phyloP scores from a whole-genome alignment of 495 filamentous ascomycete genomes.

The Neurospora sp. region DNA sequence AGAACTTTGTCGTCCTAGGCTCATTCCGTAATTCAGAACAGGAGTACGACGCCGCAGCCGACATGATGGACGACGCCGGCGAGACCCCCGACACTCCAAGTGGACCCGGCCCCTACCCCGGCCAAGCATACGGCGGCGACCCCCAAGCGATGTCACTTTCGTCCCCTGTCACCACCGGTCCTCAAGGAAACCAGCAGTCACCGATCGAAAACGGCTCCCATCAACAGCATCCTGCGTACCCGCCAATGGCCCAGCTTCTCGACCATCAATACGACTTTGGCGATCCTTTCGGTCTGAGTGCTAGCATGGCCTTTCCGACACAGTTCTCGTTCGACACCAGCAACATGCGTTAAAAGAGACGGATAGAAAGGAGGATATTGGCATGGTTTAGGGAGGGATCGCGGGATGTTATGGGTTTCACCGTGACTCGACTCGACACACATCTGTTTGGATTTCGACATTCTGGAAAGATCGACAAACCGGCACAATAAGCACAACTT shows the following conservation, averaged over 20 bases:
- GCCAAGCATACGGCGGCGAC: slow-evolving; percentile 34
- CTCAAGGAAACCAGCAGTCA: slow-evolving; percentile 22
- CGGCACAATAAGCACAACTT: not conserved
- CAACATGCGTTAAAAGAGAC: slow-evolving; percentile 37
- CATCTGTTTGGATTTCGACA: not conserved
- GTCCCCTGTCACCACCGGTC: slow-evolving; percentile 28
- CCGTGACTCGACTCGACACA: not conserved
- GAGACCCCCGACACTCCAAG: slow-evolving; percentile 48
- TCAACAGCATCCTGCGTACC: slow-evolving; percentile 33
- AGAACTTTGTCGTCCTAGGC: slow-evolving; percentile 74
- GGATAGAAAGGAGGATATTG: not conserved
- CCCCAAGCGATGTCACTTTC: slow-evolving; percentile 33
- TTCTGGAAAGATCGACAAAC: not conserved
- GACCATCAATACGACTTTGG: slow-evolving; percentile 71
- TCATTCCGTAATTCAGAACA: slow-evolving; percentile 84
- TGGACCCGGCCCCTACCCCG: slow-evolving; percentile 57
- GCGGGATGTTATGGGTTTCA: not conserved
- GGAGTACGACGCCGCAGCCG: slow-evolving; percentile 95
- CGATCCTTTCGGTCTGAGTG: slow-evolving; percentile 81
- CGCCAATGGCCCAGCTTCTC: slow-evolving; percentile 58
- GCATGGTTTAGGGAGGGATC: not conserved
- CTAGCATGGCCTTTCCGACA: slow-evolving; percentile 89
- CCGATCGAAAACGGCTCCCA: slow-evolving; percentile 23
- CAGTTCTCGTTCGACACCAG: slow-evolving; percentile 74
- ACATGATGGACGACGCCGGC: slow-evolving; percentile 80